phyloP scores from a whole-genome alignment of 495 filamentous ascomycete genomes.

The Penicillium verhagenii region DNA sequence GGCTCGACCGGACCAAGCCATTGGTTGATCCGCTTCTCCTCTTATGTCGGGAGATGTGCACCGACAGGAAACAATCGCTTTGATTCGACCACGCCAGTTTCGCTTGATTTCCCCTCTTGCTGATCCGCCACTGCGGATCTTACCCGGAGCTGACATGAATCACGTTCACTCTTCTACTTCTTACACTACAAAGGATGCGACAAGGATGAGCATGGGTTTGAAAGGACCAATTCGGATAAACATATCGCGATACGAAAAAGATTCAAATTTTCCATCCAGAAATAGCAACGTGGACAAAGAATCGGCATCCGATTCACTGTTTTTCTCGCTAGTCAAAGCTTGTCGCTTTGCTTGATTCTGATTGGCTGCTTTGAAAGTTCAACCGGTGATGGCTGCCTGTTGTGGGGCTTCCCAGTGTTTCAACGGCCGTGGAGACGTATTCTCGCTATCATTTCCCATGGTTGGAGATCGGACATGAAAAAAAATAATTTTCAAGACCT shows the following conservation, averaged over 20 bases:
- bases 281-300: not conserved
- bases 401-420: not conserved
- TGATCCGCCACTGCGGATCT: not conserved
- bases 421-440: not conserved
- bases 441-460: not conserved
- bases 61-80: slow-evolving; percentile 5
- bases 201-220: no score
- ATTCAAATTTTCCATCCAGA: not conserved
- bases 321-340: slow-evolving; percentile 1
- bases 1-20: not conserved
- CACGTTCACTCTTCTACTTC: no score
- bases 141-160: not conserved
- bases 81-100: not conserved
- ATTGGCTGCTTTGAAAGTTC: not conserved
- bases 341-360: not conserved
- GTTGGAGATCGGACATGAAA: no score
- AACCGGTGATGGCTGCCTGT: not conserved
- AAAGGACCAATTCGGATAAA: not conserved
- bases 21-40: not conserved
- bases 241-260: not conserved
- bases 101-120: not conserved
- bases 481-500: no score
- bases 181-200: no score
- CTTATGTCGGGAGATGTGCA: not conserved
- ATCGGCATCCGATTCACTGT: not conserved